Conservation (phyloP, 163 green algal species). For the Coccomyxa subellipsoidea region DNA sequence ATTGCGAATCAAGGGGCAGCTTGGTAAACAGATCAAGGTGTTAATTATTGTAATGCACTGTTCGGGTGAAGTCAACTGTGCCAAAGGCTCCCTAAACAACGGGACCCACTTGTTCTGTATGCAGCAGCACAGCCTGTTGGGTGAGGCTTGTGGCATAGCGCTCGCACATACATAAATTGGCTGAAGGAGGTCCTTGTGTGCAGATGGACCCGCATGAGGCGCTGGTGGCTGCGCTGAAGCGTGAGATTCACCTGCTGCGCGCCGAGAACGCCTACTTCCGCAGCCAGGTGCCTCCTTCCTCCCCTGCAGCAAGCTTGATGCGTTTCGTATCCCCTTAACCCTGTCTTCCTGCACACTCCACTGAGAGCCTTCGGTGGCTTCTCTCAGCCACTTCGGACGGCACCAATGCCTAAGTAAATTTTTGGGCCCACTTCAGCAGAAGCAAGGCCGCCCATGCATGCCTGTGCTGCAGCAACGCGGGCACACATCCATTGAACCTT, state of each 20-base stretch:
- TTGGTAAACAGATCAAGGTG: too few species aligned
- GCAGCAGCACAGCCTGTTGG: background rate
- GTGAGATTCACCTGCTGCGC: constrained; percentile 78
- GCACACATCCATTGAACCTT: too few species aligned
- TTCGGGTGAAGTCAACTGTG: too few species aligned
- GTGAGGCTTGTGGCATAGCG: too few species aligned
- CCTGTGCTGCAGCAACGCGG: too few species aligned
- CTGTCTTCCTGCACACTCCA: background rate
- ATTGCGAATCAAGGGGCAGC: too few species aligned
- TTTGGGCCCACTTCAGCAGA: background rate
- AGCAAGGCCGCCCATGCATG: background rate
- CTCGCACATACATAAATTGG: too few species aligned
- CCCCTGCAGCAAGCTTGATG: background rate
- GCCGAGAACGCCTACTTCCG: constrained; percentile 63
- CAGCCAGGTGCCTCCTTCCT: constrained; percentile 50
- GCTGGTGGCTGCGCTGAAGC: constrained; percentile 57
- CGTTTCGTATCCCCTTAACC: background rate
- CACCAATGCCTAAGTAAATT: background rate
- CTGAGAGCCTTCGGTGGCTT: background rate
- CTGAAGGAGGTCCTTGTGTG: constrained; percentile 28
- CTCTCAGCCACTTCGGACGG: background rate
- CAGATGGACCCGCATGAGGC: constrained; percentile 71
- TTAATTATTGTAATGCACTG: too few species aligned
- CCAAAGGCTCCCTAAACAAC: too few species aligned
- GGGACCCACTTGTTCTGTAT: too few species aligned